Conservation (phyloP, 148 eudicot genomes). For the Rhododendron ferrugineum region DNA sequence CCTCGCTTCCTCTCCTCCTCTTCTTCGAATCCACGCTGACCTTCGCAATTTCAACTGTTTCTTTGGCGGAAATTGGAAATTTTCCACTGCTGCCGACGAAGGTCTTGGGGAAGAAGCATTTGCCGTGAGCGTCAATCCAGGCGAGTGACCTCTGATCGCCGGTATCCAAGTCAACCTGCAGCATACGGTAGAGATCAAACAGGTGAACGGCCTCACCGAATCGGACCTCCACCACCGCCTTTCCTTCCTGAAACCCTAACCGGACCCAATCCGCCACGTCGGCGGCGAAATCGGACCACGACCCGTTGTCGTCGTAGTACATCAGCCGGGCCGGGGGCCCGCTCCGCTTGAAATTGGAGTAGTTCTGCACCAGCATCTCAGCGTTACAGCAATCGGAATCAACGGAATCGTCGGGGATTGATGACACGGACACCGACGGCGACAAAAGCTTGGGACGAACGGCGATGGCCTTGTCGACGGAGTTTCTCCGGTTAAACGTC, state of each 20-base stretch:
- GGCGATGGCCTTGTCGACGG: not conserved
- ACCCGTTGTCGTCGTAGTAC: constrained; percentile 27
- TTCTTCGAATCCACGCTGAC: not conserved
- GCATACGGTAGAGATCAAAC: constrained; percentile 19
- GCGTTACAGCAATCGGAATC: not conserved
- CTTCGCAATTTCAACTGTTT: not conserved
- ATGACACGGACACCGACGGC: not conserved
- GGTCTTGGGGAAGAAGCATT: constrained; percentile 46
- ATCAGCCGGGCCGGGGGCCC: constrained; percentile 35
- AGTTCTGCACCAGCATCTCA: constrained; percentile 33
- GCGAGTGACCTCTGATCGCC: constrained; percentile 47
- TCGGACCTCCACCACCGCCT: constrained; percentile 17
- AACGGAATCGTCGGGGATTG: not conserved
- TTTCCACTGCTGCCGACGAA: constrained; percentile 27
- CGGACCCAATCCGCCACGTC: constrained; percentile 22
- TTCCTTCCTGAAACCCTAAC: constrained; percentile 30
- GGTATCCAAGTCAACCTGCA: constrained; percentile 14
- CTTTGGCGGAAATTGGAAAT: not conserved
- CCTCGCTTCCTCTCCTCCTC: constrained; percentile 16
- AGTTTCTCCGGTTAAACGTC: not conserved
- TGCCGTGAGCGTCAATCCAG: constrained; percentile 52
- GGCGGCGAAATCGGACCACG: constrained; percentile 35
- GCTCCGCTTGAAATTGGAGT: constrained; percentile 37
- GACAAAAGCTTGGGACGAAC: not conserved
- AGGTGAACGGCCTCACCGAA: not conserved